A percentile compares a stretch with the other conserved stretches of the same genome.
These are phyloP conservation scores for Panicum miliaceum DNA, from an alignment of 176 grass and related monocot genomes.

Conservation along the genomic window DNA sequence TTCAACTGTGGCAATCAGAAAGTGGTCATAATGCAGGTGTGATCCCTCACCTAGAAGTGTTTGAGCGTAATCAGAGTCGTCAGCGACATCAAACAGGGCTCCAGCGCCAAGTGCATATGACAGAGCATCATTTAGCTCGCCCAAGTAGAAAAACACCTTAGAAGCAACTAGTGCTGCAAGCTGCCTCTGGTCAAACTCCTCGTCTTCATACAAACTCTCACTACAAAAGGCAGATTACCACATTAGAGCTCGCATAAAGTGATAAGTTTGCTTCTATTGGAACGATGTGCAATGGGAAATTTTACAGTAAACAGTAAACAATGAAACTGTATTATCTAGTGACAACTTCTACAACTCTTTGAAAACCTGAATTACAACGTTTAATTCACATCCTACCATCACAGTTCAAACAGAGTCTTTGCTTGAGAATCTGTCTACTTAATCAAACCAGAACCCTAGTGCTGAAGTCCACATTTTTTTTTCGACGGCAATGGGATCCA, in stretches of 20 bases:
- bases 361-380: not conserved
- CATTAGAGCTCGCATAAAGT: not conserved
- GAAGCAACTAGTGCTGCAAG: slow-evolving; percentile 85
- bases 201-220: slow-evolving; percentile 87
- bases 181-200: slow-evolving; percentile 76
- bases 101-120: slow-evolving; percentile 75
- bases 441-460: not conserved
- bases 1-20: slow-evolving; percentile 16
- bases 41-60: slow-evolving; percentile 60
- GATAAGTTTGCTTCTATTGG: not conserved
- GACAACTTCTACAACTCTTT: not conserved
- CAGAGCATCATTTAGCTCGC: slow-evolving; percentile 67
- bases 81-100: slow-evolving; percentile 74
- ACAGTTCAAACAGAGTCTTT: not conserved
- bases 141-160: slow-evolving; percentile 92
- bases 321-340: not conserved
- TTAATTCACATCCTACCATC: not conserved
- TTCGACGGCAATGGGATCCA: not conserved
- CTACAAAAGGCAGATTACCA: slow-evolving; percentile 34
- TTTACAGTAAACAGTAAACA: not conserved
- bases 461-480: not conserved
- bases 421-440: too few relatives aligned
- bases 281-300: not conserved
- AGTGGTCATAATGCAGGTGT: not conserved
- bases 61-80: slow-evolving; percentile 77